Evolutionary conservation across 2,329 filamentous ascomycete genomes (phyloP), one percentile per base, ranked within the genome.

Genomic region (Cladosporium austrohemisphaericum): DNA sequence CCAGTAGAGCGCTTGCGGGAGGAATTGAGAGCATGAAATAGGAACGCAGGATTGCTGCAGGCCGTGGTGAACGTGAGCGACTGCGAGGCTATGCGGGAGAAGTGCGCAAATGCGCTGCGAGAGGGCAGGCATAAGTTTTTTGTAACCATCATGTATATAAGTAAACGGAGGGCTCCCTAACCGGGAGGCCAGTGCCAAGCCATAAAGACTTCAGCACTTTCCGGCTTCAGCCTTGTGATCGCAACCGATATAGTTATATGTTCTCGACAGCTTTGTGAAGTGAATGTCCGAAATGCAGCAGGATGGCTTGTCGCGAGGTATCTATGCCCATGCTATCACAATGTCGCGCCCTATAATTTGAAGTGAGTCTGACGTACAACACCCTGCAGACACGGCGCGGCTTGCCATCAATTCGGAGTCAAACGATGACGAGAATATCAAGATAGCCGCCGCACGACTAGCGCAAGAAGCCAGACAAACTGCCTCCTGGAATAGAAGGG

Each of bases 131-230:
- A 44, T 13, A 23, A 54, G 49, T 44, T 49, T n/a, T n/a, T 55
- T 60, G 58, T 60, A 59, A 47, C 44, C 44, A 47, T 56, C 58
- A 54, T 59, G 52, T 57, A 53, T 57, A 58, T 49, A 55, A 57
- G 49, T 53, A 53, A 49, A 47, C 33, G 44, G 43, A 46, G 43
- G n/a, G 31, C 43, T 46, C 33, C 25, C 26, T 31, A 35, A 31
- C 36, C 33, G 41, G 36, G 44, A 50, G 49, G 38, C 23, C 16
- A 46, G 41, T 45, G 54, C 51, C 52, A 56, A 50, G 49, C 29
- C 37, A 51, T 48, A 28, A 37, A 41, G 36, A 26, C 28, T 52
- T 37, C 19, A 32, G 50, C 40, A 29, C 35, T 41, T 22, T 51
- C 19, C 10, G 49, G 16, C 45, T 37, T 28, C 31, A 31, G 20